A percentile compares a stretch with the other conserved stretches of the same genome.
Evolutionary conservation across 176 grass and related monocot genomes (phyloP).

Genomic region (Musa itinerans): DNA sequence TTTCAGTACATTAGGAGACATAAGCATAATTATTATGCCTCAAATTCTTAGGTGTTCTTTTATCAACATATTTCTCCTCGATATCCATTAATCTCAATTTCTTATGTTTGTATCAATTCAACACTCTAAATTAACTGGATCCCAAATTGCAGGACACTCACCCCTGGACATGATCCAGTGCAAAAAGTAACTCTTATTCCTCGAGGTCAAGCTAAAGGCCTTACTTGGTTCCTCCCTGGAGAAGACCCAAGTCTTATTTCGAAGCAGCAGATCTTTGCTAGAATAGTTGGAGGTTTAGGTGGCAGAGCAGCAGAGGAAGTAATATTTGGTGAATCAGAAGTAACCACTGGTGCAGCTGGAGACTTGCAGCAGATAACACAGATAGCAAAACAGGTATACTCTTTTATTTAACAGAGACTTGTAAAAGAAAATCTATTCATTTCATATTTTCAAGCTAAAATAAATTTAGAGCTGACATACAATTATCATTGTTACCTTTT

Average conservation of each 20-base stretch:
- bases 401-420: background rate
- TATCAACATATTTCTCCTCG: background rate
- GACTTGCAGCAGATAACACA: conserved; percentile 84
- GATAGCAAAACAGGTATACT: conserved; percentile 43
- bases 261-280: conserved; percentile 64
- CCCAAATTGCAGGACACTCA: conserved; percentile 46
- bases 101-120: background rate
- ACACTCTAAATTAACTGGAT: background rate
- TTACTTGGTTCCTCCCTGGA: conserved; percentile 68
- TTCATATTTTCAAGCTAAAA: background rate
- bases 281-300: conserved; percentile 68
- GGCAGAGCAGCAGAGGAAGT: conserved; percentile 74
- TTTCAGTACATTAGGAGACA: background rate
- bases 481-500: background rate
- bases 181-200: conserved; percentile 85
- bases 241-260: conserved; percentile 57
- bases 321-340: conserved; percentile 67
- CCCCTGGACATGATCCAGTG: conserved; percentile 60
- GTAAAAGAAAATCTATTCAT: background rate
- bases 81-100: background rate
- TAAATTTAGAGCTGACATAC: background rate
- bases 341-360: conserved; percentile 71
- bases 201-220: conserved; percentile 46
- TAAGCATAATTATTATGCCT: no score
- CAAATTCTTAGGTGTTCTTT: no score